Evolutionary conservation across 352 stramenopile genomes (phyloP), one percentile per base, ranked within the genome.

Genomic region (Globisporangium recalcitrans): DNA sequence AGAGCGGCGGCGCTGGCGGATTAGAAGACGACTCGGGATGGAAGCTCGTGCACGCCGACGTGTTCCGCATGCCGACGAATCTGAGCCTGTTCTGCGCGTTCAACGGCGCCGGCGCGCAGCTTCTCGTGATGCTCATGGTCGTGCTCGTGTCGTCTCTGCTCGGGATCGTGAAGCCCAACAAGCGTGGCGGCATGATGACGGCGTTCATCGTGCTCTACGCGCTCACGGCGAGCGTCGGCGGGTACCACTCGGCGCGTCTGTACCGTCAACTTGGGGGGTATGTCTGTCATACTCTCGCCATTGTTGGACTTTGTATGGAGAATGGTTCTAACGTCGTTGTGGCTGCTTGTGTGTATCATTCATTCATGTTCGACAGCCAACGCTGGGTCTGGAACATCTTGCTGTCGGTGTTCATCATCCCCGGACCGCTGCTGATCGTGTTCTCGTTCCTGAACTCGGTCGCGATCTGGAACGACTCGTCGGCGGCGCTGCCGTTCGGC

Each of bases 1-100:
- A 96, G 9, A 77, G 90, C 52, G 77, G 89, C 16, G 83, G 70
- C 42, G 89, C 96, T 32, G 75, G 92, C 44, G 73, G 90, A 11
- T 44, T 87, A 13, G 93, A 99, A 67, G 96, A 98, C 69, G 95
- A 98, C 68, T 97, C 91, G 96, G 98, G 98, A 38, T 99, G 98
- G 98, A 99, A 99, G 75, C 87, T 99, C 21, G 93, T 99, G 36
- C 97, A 99, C 72, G 97, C 97, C 4, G 97, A 99, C 70, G 97
- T 99, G 5, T 99, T 99, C 81, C 95, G 98, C 48, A 94, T 97
- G 69, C 96, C 96, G n/a, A 69, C 85, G 21, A 74, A 95, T 40
- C 70, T 96, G 48, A 96, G 77, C 36, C 54, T 98, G 8, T 98
- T 99, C 65, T 93, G 87, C 54, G 91, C 94, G 0, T 74, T 98